phyloP scores from a whole-genome alignment of 164 flowering plant species.

The Cinnamomum micranthum region DNA sequence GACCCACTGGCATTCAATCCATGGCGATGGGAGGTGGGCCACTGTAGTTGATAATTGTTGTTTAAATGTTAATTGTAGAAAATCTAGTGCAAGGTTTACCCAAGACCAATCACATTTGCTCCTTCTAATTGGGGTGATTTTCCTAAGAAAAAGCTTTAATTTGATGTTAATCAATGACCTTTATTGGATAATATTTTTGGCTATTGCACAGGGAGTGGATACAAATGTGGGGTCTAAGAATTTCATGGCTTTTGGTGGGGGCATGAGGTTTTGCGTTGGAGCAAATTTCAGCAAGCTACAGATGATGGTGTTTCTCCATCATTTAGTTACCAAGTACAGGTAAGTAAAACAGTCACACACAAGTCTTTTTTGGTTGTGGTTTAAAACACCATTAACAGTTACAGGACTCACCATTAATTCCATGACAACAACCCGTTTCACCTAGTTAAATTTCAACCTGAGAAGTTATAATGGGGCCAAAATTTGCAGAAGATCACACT shows the following conservation, averaged over 20 bases:
- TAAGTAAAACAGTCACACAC: conserved; percentile 1
- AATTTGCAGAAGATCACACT: no score
- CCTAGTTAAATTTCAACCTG: no score
- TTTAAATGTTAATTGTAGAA: no score
- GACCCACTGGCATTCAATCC: conserved; percentile 88
- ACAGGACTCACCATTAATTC: no score
- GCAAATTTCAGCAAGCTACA: conserved; percentile 34
- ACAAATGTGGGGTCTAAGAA: conserved; percentile 25
- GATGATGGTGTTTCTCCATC: conserved; percentile 34
- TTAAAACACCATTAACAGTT: no score
- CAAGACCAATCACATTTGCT: not conserved
- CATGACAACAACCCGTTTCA: no score
- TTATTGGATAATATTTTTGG: not conserved
- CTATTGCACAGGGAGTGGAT: conserved; percentile 19
- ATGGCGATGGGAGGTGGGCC: conserved; percentile 78
- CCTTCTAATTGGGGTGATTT: not conserved
- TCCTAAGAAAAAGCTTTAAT: not conserved
- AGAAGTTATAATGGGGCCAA: not conserved
- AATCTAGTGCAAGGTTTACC: no score
- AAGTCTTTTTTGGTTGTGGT: no score
- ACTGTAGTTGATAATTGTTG: not conserved
- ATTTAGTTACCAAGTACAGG: conserved; percentile 37
- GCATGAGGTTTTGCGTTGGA: conserved; percentile 43
- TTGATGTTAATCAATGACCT: not conserved
- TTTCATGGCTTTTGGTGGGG: conserved; percentile 49